phyloP scores from a whole-genome alignment of 179 eudicot genomes.

The Camellia oleifera region DNA sequence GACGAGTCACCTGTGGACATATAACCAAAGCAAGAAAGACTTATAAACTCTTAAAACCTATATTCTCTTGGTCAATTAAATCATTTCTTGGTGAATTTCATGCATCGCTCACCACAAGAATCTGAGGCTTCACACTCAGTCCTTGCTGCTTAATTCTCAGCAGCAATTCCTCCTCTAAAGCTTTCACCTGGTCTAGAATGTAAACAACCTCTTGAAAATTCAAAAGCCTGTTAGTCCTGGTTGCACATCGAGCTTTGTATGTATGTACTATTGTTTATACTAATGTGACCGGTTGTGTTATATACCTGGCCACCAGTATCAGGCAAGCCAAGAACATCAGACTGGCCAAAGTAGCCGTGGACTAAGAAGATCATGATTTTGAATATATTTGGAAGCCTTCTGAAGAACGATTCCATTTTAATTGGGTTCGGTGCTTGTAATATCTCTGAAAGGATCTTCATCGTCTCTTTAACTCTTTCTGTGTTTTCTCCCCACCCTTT shows the following conservation, averaged over 20 bases:
- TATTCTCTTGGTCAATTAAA: not conserved
- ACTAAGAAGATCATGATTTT: constrained; percentile 81
- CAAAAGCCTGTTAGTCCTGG: not conserved
- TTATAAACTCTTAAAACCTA: not conserved
- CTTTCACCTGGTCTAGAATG: constrained; percentile 65
- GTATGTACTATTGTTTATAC: not conserved
- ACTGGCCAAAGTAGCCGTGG: constrained; percentile 96
- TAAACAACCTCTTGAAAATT: constrained; percentile 46
- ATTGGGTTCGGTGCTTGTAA: constrained; percentile 89
- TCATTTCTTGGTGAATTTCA: not conserved
- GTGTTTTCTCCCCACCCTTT: constrained; percentile 96
- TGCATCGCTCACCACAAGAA: constrained; percentile 49
- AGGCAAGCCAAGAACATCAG: constrained; percentile 93
- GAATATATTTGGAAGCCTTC: constrained; percentile 71
- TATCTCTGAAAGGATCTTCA: constrained; percentile 78
- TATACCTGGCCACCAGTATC: constrained; percentile 98
- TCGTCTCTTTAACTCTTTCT: constrained; percentile 70
- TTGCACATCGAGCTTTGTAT: not conserved
- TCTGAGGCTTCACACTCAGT: constrained; percentile 54
- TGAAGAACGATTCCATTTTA: constrained; percentile 58
- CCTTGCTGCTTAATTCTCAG: constrained; percentile 60
- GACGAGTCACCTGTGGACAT: constrained; percentile 44
- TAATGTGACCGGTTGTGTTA: too few relatives aligned
- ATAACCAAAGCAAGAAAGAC: not conserved
- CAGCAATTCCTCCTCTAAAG: constrained; percentile 60